Evolutionary conservation across 2,329 filamentous ascomycete genomes (phyloP).

Genomic region (Cryphonectria nitschkei): DNA sequence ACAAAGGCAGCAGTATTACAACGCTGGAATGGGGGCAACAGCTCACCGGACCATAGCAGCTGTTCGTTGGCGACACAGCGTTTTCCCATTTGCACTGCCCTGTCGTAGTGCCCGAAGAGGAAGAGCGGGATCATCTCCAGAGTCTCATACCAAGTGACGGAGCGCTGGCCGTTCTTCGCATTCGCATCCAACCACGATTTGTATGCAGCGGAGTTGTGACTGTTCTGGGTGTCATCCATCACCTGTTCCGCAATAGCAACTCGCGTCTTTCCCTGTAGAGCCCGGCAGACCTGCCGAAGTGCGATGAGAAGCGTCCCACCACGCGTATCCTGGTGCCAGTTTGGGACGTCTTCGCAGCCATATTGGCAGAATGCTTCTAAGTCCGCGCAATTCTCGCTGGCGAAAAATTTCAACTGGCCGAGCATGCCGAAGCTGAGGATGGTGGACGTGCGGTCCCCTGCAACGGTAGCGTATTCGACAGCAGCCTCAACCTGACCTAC

Average conservation of each 20-base stretch:
- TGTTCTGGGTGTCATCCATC: slow-evolving; percentile 64
- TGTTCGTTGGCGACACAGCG: slow-evolving; percentile 51
- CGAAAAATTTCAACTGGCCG: slow-evolving; percentile 69
- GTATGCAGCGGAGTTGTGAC: slow-evolving; percentile 62
- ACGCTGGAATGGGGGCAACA: not conserved
- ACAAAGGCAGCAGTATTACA: not conserved
- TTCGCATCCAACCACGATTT: slow-evolving; percentile 60
- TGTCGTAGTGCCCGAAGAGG: slow-evolving; percentile 65
- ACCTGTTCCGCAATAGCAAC: slow-evolving; percentile 55
- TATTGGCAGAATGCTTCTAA: slow-evolving; percentile 73
- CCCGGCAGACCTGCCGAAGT: slow-evolving; percentile 67
- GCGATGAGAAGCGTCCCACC: slow-evolving; percentile 72
- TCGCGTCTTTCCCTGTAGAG: slow-evolving; percentile 75
- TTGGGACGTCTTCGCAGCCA: slow-evolving; percentile 72
- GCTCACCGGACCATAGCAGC: slow-evolving; percentile 57
- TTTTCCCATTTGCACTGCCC: slow-evolving; percentile 60
- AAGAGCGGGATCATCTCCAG: slow-evolving; percentile 66
- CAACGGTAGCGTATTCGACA: slow-evolving; percentile 66
- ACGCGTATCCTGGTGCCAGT: slow-evolving; percentile 72
- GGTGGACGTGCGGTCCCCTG: slow-evolving; percentile 72
- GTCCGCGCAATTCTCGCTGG: slow-evolving; percentile 69
- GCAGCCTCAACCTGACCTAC: slow-evolving; percentile 66
- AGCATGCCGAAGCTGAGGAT: slow-evolving; percentile 73
- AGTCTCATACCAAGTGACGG: slow-evolving; percentile 70
- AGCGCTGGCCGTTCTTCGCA: slow-evolving; percentile 63